Evolutionary conservation across 306 rosid species (phyloP).

Genomic region (Canavalia gladiata): DNA sequence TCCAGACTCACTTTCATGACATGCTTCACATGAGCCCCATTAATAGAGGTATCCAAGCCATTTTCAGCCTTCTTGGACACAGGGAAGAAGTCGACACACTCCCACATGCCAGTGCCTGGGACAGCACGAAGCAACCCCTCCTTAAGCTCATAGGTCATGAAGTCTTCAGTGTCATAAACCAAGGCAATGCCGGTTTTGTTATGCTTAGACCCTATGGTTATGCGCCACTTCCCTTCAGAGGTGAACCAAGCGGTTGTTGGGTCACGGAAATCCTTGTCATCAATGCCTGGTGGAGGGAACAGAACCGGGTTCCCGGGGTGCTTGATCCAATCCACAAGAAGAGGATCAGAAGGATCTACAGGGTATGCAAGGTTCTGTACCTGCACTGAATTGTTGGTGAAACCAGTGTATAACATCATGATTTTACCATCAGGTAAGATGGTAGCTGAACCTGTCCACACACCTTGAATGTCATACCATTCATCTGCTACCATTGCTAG

Average conservation of each 20-base stretch:
- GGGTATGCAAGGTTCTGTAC: slow-evolving; percentile 92
- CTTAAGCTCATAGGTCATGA: slow-evolving; percentile 67
- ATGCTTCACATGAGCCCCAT: slow-evolving; percentile 76
- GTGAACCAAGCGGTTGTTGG: slow-evolving; percentile 95
- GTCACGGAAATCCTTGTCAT: slow-evolving; percentile 78
- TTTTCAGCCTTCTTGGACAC: slow-evolving; percentile 53
- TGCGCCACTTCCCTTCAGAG: slow-evolving; percentile 78
- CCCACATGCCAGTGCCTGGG: slow-evolving; percentile 94
- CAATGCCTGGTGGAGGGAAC: slow-evolving; percentile 79
- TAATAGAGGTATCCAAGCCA: slow-evolving; percentile 74
- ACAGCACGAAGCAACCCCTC: slow-evolving; percentile 69
- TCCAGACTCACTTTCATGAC: slow-evolving; percentile 89
- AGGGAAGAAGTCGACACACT: slow-evolving; percentile 90
- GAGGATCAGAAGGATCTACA: slow-evolving; percentile 75
- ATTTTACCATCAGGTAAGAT: slow-evolving; percentile 69
- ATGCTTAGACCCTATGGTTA: slow-evolving; percentile 77
- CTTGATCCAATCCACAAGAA: slow-evolving; percentile 82
- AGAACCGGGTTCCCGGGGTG: slow-evolving; percentile 81
- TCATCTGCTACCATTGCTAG: slow-evolving; percentile 85
- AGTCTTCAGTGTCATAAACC: slow-evolving; percentile 80
- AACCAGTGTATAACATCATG: slow-evolving; percentile 92
- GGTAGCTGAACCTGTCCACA: slow-evolving; percentile 97
- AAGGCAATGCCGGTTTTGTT: slow-evolving; percentile 81
- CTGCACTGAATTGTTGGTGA: slow-evolving; percentile 79
- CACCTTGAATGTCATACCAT: slow-evolving; percentile 86